Base-by-base conservation (phyloP, 2,329 filamentous ascomycete genomes). In the Pseudogymnoascus sp. region DNA sequence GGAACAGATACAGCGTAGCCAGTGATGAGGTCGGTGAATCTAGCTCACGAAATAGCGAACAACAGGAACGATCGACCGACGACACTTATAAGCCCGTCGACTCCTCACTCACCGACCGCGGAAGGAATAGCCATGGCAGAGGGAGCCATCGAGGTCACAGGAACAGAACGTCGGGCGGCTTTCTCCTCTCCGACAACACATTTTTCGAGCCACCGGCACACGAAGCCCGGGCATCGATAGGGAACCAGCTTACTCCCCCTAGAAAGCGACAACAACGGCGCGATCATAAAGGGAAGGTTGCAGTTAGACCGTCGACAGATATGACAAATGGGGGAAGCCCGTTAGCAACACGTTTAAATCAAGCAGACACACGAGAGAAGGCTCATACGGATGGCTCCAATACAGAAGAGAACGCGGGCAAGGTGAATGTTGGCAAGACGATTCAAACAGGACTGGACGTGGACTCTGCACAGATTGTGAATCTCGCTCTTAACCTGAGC, bases 391-490 rank as follows among this genome's bases (percentile, higher is more conserved):
- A 59, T 10, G 47, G 47, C 16, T 50, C 47, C 19, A 59, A 56
- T 26, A 63, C 63, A 24, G 62, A 33, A n/a, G 33, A 44, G 10
- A 62, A 65, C 35, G 63, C 24, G 4, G 37, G 10, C 13, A 53
- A 53, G 16, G 61, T 65, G 7, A 53, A 31, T 31, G 11, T 61
- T 1, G 37, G 40, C 26, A 68, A 63, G 59, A 61, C 60, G 21
- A 24, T 62, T 19, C 66, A 67, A 53, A 67, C 72, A 13, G 69
- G 74, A 4, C 73, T 89, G 19, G 86, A 91, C 69, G 81, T 89
- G 65, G 93, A 97, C 71, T 89, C 93, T 6, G 85, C 88, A 3
- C 90, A 96, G 74, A 96, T 97, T 67, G 91, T 97, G 44, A 92
- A 92, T 71, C 90, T 97, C 83, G 93, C 93, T 1, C 77, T 97